Conservation (phyloP, 495 filamentous ascomycete species). For the Glutinoglossum americanum region DNA sequence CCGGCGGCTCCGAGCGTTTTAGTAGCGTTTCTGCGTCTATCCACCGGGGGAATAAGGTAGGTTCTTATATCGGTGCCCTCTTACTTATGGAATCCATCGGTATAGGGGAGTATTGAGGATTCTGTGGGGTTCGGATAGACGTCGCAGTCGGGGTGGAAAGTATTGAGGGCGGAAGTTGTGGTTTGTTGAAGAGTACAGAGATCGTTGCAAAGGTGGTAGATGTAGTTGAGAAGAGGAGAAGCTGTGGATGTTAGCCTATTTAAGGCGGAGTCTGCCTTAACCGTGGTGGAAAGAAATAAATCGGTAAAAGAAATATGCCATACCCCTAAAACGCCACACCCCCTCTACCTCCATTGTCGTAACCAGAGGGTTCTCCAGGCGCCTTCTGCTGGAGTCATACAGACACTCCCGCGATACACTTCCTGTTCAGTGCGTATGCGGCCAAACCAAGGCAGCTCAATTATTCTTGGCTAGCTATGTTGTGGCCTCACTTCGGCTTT, state of each 20-base stretch:
- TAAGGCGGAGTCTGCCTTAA: no score
- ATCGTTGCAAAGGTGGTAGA: background rate
- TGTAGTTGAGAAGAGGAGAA: background rate
- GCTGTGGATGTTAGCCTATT: no score
- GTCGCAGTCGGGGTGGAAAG: background rate
- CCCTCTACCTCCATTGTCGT: background rate
- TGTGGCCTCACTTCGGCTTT: no score
- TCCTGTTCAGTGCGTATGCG: background rate
- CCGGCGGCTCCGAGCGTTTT: background rate
- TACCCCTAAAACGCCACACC: background rate
- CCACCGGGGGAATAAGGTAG: background rate
- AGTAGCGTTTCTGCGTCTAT: background rate
- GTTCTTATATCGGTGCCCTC: background rate
- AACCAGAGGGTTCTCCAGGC: background rate
- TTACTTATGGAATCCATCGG: background rate
- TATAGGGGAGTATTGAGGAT: background rate
- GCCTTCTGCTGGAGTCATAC: background rate
- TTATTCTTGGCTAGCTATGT: no score
- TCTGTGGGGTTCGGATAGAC: background rate
- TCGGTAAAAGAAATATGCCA: no score
- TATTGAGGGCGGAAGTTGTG: background rate
- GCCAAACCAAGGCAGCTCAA: background rate
- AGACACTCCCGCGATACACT: background rate
- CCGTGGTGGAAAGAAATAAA: background rate
- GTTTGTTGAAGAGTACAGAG: background rate